Evolutionary conservation across 2,329 filamentous ascomycete genomes (phyloP), one percentile per base, ranked within the genome.

Genomic region (Trichophyton mentagrophytes): DNA sequence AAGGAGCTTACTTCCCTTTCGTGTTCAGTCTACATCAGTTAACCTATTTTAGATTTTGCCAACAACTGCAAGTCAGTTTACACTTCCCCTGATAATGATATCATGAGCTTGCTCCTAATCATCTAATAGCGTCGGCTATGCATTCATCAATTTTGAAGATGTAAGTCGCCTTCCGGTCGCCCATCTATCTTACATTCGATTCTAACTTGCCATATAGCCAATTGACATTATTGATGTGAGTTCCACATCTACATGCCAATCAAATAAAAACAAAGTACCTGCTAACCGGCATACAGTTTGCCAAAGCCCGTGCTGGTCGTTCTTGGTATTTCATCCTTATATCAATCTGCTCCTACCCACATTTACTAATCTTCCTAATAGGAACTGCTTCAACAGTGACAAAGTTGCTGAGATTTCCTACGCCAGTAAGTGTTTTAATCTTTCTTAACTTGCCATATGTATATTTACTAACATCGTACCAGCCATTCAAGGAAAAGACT

Each of bases 401-500:
- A 96, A 96, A 73, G 80, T 89, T 57, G 89, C 89, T 0, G 89
- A 95, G 72, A 84, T 97, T 51, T 96, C 91, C 0, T 99, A 97
- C 72, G 93, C 93, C n/a, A 96, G 88, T 90, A 74, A 76, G 86
- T 79, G 6, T 27, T 20, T 1, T 42, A 3, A 13, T 40, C 17
- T 42, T 13, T 57, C 57, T 36, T 33, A 42, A 5, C 36, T 57
- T 36, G 36, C 30, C 22, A 9, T 15, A 46, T n/a, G 47, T 38
- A 17, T 62, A 63, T 47, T 60, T 64, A 56, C 69, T 76, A 60
- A 77, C 59, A 40, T 57, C 36, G 8, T 49, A 40, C 47, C 61
- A 90, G 88, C 91, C 11, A 92, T 96, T 62, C 93, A 99, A 77
- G 93, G 93, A 53, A 87, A 87, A 64, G 90, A 96, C 69, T 92